Conservation (phyloP, 768 basidiomycete species). For the Boletus fagicola region DNA sequence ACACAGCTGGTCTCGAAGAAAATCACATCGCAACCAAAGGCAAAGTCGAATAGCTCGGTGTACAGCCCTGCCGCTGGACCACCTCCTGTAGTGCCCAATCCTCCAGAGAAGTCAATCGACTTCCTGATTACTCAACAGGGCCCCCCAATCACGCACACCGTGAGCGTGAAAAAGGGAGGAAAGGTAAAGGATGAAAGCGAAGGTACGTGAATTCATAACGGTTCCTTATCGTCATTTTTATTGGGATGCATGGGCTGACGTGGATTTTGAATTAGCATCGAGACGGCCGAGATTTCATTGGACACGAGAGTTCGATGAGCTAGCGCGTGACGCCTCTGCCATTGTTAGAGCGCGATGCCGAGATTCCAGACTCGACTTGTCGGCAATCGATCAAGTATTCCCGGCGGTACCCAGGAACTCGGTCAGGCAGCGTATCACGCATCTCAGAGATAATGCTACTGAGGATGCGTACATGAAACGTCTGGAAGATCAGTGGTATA, state of each 20-base stretch:
- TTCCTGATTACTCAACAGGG: conserved; percentile 52
- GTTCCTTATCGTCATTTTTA: not conserved
- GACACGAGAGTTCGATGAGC: conserved; percentile 85
- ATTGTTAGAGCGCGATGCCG: conserved; percentile 81
- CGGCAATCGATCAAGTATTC: conserved; percentile 75
- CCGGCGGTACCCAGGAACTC: conserved; percentile 71
- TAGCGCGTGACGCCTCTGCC: conserved; percentile 79
- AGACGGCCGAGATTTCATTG: conserved; percentile 75
- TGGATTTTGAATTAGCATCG: conserved; percentile 11
- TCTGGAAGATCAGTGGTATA: conserved; percentile 79
- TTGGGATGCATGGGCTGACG: conserved; percentile 3
- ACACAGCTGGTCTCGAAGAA: conserved; percentile 49
- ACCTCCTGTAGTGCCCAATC: conserved; percentile 41
- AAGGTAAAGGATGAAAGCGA: conserved; percentile 29
- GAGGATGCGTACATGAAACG: conserved; percentile 75
- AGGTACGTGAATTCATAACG: conserved; percentile 22
- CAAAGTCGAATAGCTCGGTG: conserved; percentile 4
- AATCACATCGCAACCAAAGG: conserved; percentile 37
- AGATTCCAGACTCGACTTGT: conserved; percentile 61
- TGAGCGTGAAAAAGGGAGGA: conserved; percentile 37
- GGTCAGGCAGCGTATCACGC: conserved; percentile 64
- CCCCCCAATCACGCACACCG: conserved; percentile 35
- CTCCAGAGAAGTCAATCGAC: conserved; percentile 52
- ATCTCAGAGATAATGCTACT: conserved; percentile 59
- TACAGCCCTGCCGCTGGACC: conserved; percentile 22